A percentile compares a stretch with the other conserved stretches of the same genome.
Evolutionary conservation across 2,329 filamentous ascomycete species (phyloP).

Genomic region (Exserohilum turcica): DNA sequence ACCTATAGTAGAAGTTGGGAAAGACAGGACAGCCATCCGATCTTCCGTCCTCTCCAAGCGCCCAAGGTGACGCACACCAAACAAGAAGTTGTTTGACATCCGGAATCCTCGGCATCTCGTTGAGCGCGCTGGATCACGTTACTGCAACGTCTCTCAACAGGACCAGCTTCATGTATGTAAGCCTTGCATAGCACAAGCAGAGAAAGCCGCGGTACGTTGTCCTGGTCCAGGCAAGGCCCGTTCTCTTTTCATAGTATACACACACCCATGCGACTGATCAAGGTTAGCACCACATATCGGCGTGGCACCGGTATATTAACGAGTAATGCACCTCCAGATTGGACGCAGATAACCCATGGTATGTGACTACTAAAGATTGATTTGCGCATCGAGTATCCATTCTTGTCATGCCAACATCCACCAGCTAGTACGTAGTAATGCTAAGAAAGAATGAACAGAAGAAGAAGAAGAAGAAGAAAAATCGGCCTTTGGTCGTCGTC

Average conservation of each 20-base stretch:
- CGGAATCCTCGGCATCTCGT: background rate
- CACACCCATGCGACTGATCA: background rate
- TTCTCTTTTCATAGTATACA: background rate
- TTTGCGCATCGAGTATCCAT: background rate
- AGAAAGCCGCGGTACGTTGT: background rate
- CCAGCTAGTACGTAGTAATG: too few species aligned
- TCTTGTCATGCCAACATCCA: background rate
- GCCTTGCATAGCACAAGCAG: background rate
- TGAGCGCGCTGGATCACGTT: background rate
- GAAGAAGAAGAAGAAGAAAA: background rate
- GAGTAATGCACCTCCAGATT: background rate
- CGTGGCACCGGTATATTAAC: slow-evolving; percentile 1
- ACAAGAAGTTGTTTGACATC: background rate
- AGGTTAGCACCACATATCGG: slow-evolving; percentile 1
- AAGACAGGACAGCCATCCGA: too few species aligned
- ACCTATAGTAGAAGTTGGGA: too few species aligned
- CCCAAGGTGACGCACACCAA: background rate
- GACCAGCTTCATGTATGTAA: background rate
- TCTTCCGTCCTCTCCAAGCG: background rate
- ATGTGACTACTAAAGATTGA: background rate
- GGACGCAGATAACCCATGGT: background rate
- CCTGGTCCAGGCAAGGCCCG: background rate
- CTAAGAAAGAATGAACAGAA: too few species aligned
- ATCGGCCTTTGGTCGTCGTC: background rate
- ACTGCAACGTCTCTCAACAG: background rate